Conservation (phyloP, 768 basidiomycete species). For the Macrolepiota dolichaula region DNA sequence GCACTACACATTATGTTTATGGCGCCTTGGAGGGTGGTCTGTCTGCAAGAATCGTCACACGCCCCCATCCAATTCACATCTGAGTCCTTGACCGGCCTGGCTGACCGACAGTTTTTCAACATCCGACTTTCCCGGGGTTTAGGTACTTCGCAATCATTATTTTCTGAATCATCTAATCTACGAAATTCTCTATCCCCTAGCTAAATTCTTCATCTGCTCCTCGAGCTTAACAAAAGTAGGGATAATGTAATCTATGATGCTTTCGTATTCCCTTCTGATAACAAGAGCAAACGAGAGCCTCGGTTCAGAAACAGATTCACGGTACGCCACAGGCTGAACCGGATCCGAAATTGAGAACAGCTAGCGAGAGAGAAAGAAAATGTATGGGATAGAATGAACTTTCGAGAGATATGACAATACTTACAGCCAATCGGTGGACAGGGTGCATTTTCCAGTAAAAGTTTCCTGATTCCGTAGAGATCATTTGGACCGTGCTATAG, state of each 20-base stretch:
- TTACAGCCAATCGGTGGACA: not conserved
- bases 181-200: too few relatives aligned
- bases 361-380: not conserved
- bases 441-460: not conserved
- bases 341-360: not conserved
- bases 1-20: too few relatives aligned
- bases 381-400: not conserved
- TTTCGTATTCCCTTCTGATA: not conserved
- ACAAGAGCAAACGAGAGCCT: not conserved
- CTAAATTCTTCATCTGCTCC: not conserved
- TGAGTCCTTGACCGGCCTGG: too few relatives aligned
- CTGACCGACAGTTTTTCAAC: too few relatives aligned
- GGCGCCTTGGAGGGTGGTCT: too few relatives aligned
- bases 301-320: not conserved
- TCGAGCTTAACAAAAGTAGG: not conserved
- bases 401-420: not conserved
- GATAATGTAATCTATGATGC: not conserved
- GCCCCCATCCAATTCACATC: too few relatives aligned
- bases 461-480: not conserved
- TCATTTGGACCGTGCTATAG: not conserved
- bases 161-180: too few relatives aligned
- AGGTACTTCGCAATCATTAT: too few relatives aligned
- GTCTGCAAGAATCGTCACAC: too few relatives aligned
- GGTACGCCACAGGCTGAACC: not conserved
- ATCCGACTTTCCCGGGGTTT: too few relatives aligned